Evolutionary conservation across 768 basidiomycete species (phyloP).

Genomic region (Russula dissimulans): DNA sequence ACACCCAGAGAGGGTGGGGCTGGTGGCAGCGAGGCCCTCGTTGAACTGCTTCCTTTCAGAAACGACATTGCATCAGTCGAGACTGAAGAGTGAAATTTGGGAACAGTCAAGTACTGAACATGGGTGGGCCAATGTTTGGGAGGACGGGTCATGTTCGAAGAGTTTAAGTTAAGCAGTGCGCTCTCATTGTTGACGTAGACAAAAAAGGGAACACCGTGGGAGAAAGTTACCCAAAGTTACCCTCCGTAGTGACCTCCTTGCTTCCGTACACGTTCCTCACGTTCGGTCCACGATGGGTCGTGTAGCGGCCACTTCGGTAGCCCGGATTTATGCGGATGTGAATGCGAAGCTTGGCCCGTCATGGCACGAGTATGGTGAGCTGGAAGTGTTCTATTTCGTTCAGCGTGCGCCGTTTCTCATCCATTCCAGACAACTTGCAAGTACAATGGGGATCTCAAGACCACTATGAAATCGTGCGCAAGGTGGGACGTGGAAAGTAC

Average conservation of each 20-base stretch:
- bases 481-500: conserved; percentile 93
- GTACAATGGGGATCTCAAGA: conserved; percentile 98
- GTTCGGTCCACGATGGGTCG: conserved; percentile 46
- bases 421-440: conserved; percentile 73
- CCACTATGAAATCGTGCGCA: conserved; percentile 95
- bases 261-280: conserved; percentile 6
- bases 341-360: conserved; percentile 79
- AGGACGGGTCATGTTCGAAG: neutral
- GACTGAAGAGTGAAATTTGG: conserved; percentile 51
- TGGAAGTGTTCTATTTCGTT: neutral
- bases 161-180: too few species aligned
- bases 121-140: conserved; percentile 42
- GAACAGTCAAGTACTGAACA: conserved; percentile 45
- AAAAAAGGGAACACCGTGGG: neutral
- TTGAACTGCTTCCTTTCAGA: conserved; percentile 1
- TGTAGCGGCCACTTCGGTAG: conserved; percentile 65
- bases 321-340: conserved; percentile 83
- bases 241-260: conserved; percentile 1
- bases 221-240: conserved; percentile 1
- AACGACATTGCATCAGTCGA: conserved; percentile 31
- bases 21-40: conserved; percentile 1
- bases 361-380: conserved; percentile 92
- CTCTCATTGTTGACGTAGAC: neutral
- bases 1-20: conserved; percentile 31
- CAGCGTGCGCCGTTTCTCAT: neutral